phyloP scores from a whole-genome alignment of 2,329 filamentous ascomycete species.

The Knufia fluminis region DNA sequence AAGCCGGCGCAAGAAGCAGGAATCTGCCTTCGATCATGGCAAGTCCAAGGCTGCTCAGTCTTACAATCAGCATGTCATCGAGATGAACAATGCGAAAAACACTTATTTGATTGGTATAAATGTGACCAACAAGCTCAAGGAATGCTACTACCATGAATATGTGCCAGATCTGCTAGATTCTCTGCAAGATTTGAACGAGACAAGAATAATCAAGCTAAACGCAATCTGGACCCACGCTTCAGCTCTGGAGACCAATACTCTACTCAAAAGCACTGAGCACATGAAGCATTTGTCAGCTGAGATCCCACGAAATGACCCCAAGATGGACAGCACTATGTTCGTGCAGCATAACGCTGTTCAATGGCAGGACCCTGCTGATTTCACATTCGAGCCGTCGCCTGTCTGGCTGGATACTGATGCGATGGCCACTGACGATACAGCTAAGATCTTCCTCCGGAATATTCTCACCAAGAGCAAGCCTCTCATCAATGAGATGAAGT shows the following conservation, averaged over 20 bases:
- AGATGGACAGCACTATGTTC: conserved; percentile 96
- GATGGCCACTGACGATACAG: conserved; percentile 77
- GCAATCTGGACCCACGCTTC: conserved; percentile 73
- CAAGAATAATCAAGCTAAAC: conserved; percentile 75
- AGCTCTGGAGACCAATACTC: conserved; percentile 67
- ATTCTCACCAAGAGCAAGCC: conserved; percentile 83
- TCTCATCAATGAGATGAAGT: conserved; percentile 67
- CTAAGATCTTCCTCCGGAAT: conserved; percentile 86
- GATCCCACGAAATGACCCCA: conserved; percentile 77
- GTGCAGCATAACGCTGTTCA: conserved; percentile 76
- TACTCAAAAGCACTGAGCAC: conserved; percentile 63
- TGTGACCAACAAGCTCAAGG: conserved; percentile 94
- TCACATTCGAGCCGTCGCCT: conserved; percentile 84
- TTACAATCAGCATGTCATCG: conserved; percentile 82
- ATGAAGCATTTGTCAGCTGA: conserved; percentile 67
- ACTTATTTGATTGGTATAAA: conserved; percentile 95
- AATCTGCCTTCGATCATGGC: conserved; percentile 75
- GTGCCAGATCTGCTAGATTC: conserved; percentile 85
- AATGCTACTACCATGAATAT: conserved; percentile 95
- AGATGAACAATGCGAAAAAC: conserved; percentile 98
- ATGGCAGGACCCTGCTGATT: conserved; percentile 77
- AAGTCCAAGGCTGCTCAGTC: conserved; percentile 84
- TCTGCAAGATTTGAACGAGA: conserved; percentile 87
- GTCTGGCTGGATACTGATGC: conserved; percentile 91
- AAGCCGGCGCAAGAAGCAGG: conserved; percentile 85